Evolutionary conservation across 495 filamentous ascomycete species (phyloP), one percentile per base, ranked within the genome.

Genomic region (Penicillium turbatum): DNA sequence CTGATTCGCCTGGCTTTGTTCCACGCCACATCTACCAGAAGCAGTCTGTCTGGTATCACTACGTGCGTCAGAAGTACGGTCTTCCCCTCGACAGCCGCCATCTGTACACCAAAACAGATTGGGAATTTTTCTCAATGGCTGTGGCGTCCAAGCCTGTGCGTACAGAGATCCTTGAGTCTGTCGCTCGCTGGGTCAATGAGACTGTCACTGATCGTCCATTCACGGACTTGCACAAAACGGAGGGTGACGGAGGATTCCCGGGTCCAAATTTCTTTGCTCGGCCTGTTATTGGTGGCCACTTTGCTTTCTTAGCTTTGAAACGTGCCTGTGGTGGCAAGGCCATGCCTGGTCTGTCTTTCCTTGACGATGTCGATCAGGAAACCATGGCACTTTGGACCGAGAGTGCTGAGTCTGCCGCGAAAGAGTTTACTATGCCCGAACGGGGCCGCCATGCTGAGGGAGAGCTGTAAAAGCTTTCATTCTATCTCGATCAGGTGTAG

Each of bases 91-190:
- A 97, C 68, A 88, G 82, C 55, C 79, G 92, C n/a, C 88, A 95
- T 65, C 66, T 88, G 6, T 95, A 91, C 66, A 90, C 92, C 17
- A 97, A 97, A 71, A 86, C 83, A 31, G 91, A 96, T 70, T 96
- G 91, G 91, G 86, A 95, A 62, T 88, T 96, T 70, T 96, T 92
- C 64, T 85, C 85, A 1, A 90, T 91, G 50, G 87, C 92, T 2
- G 83, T 96, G 8, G 80, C 88, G 12, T 80, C 79, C 39, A 75
- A 81, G 56, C 64, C 75, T 46, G 85, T 86, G 7, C 81, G 88
- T 34, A 72, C 78, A 12, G 81, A 88, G 70, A 90, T 96, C 53
- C 72, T 96, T 32, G 76, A 84, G n/a, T 81, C 81, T 30, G 82
- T 95, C 44, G 90, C 88, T 0, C 76, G 71, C 45, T 97, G 91